Evolutionary conservation across 345 rosid genomes (phyloP).

Genomic region (Camelina neglecta): DNA sequence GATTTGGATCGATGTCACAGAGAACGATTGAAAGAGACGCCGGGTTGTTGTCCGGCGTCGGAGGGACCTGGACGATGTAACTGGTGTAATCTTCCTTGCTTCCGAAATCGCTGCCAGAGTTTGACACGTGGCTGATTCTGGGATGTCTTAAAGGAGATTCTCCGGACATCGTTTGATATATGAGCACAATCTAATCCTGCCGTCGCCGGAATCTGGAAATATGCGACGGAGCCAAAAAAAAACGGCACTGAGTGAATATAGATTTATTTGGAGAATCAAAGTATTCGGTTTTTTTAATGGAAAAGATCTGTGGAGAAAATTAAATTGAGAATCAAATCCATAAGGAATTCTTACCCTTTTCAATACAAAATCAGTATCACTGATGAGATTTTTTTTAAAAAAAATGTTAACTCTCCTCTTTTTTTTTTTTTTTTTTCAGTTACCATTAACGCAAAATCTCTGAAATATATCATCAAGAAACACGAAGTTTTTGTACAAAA

Average conservation of each 20-base stretch:
- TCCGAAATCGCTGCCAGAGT: constrained; percentile 57
- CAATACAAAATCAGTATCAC: constrained; percentile 23
- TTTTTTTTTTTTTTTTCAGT: not conserved
- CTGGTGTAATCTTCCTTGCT: constrained; percentile 42
- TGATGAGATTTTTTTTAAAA: constrained; percentile 1
- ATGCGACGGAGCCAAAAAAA: not conserved
- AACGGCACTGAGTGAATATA: not conserved
- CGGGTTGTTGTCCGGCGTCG: constrained; percentile 68
- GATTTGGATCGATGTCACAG: constrained; percentile 20
- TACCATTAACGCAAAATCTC: constrained; percentile 18
- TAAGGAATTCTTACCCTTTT: constrained; percentile 22
- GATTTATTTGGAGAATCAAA: constrained; percentile 7
- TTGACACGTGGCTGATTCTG: constrained; percentile 49
- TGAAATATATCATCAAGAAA: not conserved
- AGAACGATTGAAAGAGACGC: constrained; percentile 44
- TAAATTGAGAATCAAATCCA: constrained; percentile 14
- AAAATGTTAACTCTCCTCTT: constrained; percentile 10
- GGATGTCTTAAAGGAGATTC: constrained; percentile 44
- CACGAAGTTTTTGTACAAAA: not conserved
- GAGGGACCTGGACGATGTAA: constrained; percentile 63
- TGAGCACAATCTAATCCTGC: too few relatives aligned
- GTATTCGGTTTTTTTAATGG: not conserved
- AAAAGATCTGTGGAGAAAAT: not conserved
- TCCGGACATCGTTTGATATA: constrained; percentile 43
- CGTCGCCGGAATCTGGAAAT: constrained; percentile 30